Conservation (phyloP, 371 early-diverging fungal genomes). For the Apophysomyces variabilis region DNA sequence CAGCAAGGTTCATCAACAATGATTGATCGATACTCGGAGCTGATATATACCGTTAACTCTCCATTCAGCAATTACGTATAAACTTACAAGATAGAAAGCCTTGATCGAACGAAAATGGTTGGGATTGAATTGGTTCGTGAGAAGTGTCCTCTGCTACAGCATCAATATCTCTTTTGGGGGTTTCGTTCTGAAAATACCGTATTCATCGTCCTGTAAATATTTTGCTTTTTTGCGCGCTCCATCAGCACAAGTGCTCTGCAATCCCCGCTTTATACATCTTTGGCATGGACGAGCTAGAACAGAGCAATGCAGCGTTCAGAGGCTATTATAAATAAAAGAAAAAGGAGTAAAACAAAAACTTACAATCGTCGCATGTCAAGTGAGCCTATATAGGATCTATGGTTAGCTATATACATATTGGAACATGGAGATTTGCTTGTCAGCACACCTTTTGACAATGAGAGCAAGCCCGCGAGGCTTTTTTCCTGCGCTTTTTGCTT, state of each 20-base stretch:
- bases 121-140: neutral
- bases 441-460: slow-evolving; percentile 48
- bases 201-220: slow-evolving; percentile 67
- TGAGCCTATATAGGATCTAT: slow-evolving; percentile 38
- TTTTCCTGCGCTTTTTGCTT: slow-evolving; percentile 28
- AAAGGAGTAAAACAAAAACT: slow-evolving; percentile 13
- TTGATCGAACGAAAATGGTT: slow-evolving; percentile 19
- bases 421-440: neutral
- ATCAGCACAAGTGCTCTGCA: slow-evolving; percentile 71
- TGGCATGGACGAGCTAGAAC: slow-evolving; percentile 72
- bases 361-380: slow-evolving; percentile 64
- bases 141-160: slow-evolving; percentile 13
- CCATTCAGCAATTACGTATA: neutral
- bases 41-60: neutral
- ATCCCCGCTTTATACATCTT: slow-evolving; percentile 75
- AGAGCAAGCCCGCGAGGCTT: slow-evolving; percentile 40
- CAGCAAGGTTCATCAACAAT: slow-evolving; percentile 19
- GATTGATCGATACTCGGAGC: slow-evolving; percentile 4
- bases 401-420: neutral
- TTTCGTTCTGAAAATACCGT: slow-evolving; percentile 16
- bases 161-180: slow-evolving; percentile 16
- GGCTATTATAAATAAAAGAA: neutral
- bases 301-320: neutral
- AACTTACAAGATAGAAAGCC: slow-evolving; percentile 18
- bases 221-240: slow-evolving; percentile 84